Evolutionary conservation across 2,329 filamentous ascomycete species (phyloP), one percentile per base, ranked within the genome.

Genomic region (Pyrenophora graminea): DNA sequence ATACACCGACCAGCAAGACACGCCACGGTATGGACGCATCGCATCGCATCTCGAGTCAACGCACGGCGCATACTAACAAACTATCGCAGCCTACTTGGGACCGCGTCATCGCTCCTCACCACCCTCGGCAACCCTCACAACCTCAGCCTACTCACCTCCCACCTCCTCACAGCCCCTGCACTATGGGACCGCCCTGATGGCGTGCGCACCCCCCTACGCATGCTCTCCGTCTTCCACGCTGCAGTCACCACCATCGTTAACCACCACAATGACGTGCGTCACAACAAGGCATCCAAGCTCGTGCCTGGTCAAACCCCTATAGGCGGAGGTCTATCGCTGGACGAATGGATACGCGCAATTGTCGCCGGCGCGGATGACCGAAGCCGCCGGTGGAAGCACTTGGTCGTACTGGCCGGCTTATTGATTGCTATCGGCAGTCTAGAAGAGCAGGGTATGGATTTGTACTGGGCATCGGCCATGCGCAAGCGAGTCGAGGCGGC

Each of bases 351-450:
- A 19, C 79, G 78, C 56, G 83, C 84, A 1, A 76, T 85, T 2
- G 78, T 83, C 2, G 78, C 77, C 34, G 84, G 84, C 7, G 84
- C 84, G 13, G 82, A 86, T 64, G 84, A 82, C 38, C 80, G 78
- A 61, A 86, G 78, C 25, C 82, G 80, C 15, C 79, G 90, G 66
- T 96, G 91, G 91, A 87, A 91, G 71, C 91, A 96, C 71, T 74
- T 91, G 25, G 78, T 96, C n/a, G 82, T 92, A 4, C 81, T 96
- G 7, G 86, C 86, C 0, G 92, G 91, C 3, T 77, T 96, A 18
- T 74, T 96, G 51, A 82, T 93, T 67, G 91, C 90, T 7, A 87
- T 92, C 66, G 87, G 64, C 3, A 67, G 55, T 32, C 58, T 70
- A 21, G 70, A 74, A 58, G 67, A 72, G 60, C 68, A 72, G 33